Base-by-base conservation (phyloP, 2,329 filamentous ascomycete genomes). In the Aspergillus candidus region DNA sequence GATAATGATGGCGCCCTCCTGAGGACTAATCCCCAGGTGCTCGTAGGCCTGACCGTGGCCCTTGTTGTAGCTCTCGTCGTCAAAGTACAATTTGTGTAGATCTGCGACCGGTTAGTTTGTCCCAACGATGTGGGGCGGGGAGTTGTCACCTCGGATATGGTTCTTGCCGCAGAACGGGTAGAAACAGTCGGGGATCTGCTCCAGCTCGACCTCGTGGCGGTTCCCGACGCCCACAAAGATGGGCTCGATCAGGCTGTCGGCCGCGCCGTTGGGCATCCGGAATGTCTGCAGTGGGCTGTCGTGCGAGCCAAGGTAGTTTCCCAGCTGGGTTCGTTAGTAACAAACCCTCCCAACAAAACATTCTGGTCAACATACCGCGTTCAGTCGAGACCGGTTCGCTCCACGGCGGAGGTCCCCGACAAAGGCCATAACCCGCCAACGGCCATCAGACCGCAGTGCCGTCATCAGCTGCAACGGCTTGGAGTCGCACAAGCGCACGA, bases 401-500 rank as follows among this genome's bases (percentile, higher is more conserved):
- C 61, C n/a, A 46, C 8, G n/a, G n/a, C 50, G 40, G 34, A 77
- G 57, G 51, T 73, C 66, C 0, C 75, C 74, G 0, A 59, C 62
- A 49, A 78, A 78, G 0, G 73, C 60, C n/a, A 77, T 61, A 7
- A 77, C 49, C 3, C 75, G 60, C 75, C 75, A 78, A 14, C 73
- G 54, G 2, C 74, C 72, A 60, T 77, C 72, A 2, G 78, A 73
- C 13, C 66, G 71, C 32, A 83, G 49, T 1, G 73, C 69, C 38
- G 62, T 63, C 43, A 71, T 66, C 15, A 78, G 55, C 46, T 77
- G 78, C 63, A 81, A 62, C 0, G 76, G 71, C 47, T 74, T 76
- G 1, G 78, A 79, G 52, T 84, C 80, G 36, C 74, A 77, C 45
- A 77, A 75, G 4, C 80, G 67, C 13, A 83, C 73, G 0, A 83